Evolutionary conservation across 805 yeast species (phyloP), one percentile per base, ranked within the genome.

Genomic region (Candida sithepensis): DNA sequence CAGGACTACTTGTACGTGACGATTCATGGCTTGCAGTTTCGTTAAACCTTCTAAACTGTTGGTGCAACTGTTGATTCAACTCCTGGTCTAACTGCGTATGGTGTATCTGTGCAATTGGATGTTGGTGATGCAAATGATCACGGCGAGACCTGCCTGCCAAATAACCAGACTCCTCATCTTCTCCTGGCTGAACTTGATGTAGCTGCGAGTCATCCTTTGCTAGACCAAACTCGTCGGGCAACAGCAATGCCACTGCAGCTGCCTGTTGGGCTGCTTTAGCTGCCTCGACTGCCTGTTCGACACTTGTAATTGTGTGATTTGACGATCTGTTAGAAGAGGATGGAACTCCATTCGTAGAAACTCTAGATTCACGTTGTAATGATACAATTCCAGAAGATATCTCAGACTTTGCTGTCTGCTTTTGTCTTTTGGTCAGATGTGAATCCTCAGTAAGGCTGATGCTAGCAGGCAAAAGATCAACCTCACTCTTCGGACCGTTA

Each of bases 61-160:
- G 66, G 38, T 58, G 61, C 34, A 64, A 51, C 43, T 64, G 67
- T 39, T 60, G 66, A 40, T 63, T 61, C 18, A 63, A 48, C 43
- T 63, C 67, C 1, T 63, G 48, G 21, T 34, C 38, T 34, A 34
- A 16, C 10, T 34, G 38, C 6, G 38, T 16, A 12, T 61, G 64
- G 43, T 61, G 65, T 8, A 58, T 57, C 9, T 53, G 61, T 7
- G 61, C 52, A 13, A 49, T 33, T n/a, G 45, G 52, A 7, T 37
- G 40, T 12, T 37, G 40, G 10, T 37, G 40, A 21, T 20, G 30
- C 19, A 33, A 20, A 36, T 36, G 39, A 19, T 36, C 39, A 14
- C 7, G 13, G 20, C 10, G 7, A 19, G 8, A 21, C 6, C 20
- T 14, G 21, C 21, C 26, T 37, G 14, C 6, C 8, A 14, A 39